These are phyloP conservation scores for Pleomassaria siparia DNA, from an alignment of 2,329 filamentous ascomycete genomes.

Conservation along the genomic window DNA sequence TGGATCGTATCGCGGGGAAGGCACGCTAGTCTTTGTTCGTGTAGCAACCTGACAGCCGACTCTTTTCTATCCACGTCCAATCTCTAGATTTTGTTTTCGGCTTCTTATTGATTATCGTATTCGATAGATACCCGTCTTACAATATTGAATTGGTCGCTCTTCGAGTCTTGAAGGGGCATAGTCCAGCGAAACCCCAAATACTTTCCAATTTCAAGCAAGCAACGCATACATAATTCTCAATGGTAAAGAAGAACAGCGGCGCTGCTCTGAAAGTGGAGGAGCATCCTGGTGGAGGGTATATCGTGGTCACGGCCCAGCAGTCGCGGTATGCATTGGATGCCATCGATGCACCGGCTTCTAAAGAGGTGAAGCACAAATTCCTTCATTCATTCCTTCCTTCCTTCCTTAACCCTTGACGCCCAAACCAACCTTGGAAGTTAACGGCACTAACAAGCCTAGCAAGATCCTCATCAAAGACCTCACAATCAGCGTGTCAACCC, in stretches of 20 bases:
- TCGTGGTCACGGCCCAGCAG: slow-evolving; percentile 42
- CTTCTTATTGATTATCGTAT: not conserved
- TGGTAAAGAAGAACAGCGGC: slow-evolving; percentile 36
- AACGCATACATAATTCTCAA: slow-evolving; percentile 6
- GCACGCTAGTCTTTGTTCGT: not conserved
- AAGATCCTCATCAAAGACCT: slow-evolving; percentile 64
- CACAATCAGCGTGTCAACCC: slow-evolving; percentile 63
- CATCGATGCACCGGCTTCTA: slow-evolving; percentile 41
- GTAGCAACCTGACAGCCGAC: not conserved
- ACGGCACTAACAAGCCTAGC: not conserved
- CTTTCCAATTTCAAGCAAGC: not conserved
- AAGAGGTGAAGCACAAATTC: slow-evolving; percentile 39
- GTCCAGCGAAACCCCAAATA: not conserved
- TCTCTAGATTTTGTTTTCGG: not conserved
- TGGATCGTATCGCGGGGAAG: not conserved
- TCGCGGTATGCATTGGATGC: slow-evolving; percentile 42
- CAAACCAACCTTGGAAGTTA: not conserved
- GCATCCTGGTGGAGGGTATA: slow-evolving; percentile 27
- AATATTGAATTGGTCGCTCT: too few species aligned
- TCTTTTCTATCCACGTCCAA: not conserved
- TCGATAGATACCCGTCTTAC: too few species aligned
- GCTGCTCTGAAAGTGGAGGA: slow-evolving; percentile 14
- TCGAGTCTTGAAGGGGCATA: too few species aligned
- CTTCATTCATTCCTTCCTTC: not conserved
- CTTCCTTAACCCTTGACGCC: not conserved